Conservation (phyloP, 257 asterid species). For the Catharanthus roseus region DNA sequence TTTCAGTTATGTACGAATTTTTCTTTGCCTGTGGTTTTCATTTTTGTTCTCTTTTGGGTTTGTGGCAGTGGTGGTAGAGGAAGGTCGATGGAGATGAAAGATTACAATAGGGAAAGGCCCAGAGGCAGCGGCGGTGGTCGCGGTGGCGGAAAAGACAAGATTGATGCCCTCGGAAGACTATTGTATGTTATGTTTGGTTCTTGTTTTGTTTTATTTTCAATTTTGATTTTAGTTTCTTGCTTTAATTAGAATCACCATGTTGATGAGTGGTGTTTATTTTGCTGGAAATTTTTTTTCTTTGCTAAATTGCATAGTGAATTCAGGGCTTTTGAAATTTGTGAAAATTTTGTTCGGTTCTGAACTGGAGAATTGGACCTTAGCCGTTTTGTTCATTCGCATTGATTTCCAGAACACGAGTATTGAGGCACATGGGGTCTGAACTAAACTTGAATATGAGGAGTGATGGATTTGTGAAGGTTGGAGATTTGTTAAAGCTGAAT, state of each 20-base stretch:
- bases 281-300: background rate
- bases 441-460: conserved; percentile 70
- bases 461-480: conserved; percentile 90
- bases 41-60: conserved; percentile 5
- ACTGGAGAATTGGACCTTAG: background rate
- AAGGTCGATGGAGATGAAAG: conserved; percentile 37
- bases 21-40: background rate
- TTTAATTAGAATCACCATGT: background rate
- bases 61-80: conserved; percentile 44
- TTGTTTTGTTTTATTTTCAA: background rate
- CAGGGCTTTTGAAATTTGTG: background rate
- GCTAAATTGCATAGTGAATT: background rate
- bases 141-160: conserved; percentile 48
- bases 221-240: background rate
- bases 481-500: conserved; percentile 68
- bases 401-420: conserved; percentile 64
- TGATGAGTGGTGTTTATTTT: background rate
- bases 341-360: background rate
- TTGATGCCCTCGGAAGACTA: conserved; percentile 78
- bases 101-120: conserved; percentile 28
- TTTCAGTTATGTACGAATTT: background rate
- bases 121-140: conserved; percentile 35
- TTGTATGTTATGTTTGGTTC: conserved; percentile 39
- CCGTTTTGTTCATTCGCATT: background rate
- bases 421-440: conserved; percentile 90